Percentiles rank a stretch among this genome's conserved stretches.
These are phyloP conservation scores for Plasmodiophora brassicae DNA, from an alignment of 208 protist genomes.

Conservation along the genomic window DNA sequence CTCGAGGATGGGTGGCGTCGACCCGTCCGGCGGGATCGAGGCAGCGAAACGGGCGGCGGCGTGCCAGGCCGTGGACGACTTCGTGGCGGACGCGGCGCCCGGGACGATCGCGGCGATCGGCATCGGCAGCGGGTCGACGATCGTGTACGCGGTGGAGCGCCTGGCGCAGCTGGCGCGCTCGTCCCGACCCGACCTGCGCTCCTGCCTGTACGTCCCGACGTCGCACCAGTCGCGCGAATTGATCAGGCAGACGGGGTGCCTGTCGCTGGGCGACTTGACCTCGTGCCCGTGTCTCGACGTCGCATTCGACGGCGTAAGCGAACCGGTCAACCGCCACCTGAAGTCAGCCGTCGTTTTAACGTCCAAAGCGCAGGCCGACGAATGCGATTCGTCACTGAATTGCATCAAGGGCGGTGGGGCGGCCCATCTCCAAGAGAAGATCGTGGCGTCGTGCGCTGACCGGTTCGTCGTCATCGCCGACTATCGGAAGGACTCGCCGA, in stretches of 20 bases:
- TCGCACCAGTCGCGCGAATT: slow-evolving; percentile 6
- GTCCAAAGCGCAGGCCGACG: too few relatives aligned
- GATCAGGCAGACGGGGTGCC: background rate
- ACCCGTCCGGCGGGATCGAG: too few relatives aligned
- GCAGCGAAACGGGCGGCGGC: too few relatives aligned
- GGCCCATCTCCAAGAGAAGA: slow-evolving; percentile 29
- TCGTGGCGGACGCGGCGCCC: too few relatives aligned
- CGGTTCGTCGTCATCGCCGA: slow-evolving; percentile 35
- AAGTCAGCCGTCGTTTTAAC: too few relatives aligned
- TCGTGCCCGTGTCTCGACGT: slow-evolving; percentile 22
- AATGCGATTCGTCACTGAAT: slow-evolving; percentile 26
- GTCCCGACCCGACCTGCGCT: background rate
- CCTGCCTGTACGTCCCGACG: slow-evolving; percentile 14
- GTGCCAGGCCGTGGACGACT: too few relatives aligned
- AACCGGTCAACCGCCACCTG: too few relatives aligned
- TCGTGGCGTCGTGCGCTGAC: slow-evolving; percentile 11
- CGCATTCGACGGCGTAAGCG: slow-evolving; percentile 22
- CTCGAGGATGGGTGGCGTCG: too few relatives aligned
- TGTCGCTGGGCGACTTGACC: background rate
- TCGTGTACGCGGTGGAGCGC: background rate
- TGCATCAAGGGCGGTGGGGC: slow-evolving; percentile 36
- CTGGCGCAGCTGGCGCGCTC: background rate
- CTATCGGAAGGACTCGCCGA: slow-evolving; percentile 12
- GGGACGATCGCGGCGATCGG: too few relatives aligned
- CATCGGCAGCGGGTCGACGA: background rate